Evolutionary conservation across 2,329 filamentous ascomycete species (phyloP).

Genomic region (Sphaerulina musiva): DNA sequence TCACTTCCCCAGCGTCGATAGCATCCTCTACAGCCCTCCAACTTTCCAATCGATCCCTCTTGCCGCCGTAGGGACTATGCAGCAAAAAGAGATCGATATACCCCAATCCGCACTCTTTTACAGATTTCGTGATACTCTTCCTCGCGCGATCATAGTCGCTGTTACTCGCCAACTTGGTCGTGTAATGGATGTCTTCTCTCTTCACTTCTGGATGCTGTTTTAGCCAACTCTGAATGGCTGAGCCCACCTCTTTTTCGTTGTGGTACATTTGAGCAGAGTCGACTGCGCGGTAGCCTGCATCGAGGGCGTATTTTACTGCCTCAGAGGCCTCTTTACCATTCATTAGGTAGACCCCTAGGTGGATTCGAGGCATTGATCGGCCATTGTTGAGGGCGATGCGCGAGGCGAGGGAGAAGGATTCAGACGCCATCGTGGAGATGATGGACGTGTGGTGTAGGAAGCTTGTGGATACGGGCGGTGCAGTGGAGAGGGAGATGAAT

Average conservation of each 20-base stretch:
- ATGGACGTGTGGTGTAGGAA: conserved; percentile 8
- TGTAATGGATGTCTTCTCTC: conserved; percentile 70
- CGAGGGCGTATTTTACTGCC: conserved; percentile 43
- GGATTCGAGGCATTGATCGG: conserved; percentile 61
- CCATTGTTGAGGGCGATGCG: conserved; percentile 55
- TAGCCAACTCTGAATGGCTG: conserved; percentile 47
- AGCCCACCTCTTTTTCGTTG: conserved; percentile 66
- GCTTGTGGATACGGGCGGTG: background rate
- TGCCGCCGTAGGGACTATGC: conserved; percentile 72
- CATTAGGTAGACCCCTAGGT: conserved; percentile 69
- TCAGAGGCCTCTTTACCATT: conserved; percentile 53
- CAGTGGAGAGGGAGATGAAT: background rate
- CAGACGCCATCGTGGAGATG: conserved; percentile 19
- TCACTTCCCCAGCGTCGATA: conserved; percentile 63
- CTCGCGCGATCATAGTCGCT: conserved; percentile 62
- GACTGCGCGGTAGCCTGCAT: conserved; percentile 47
- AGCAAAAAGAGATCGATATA: conserved; percentile 76
- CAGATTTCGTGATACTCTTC: conserved; percentile 57
- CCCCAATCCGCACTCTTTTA: conserved; percentile 59
- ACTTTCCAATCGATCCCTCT: conserved; percentile 58
- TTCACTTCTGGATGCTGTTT: conserved; percentile 39
- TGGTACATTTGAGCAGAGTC: conserved; percentile 60
- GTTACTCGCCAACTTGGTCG: conserved; percentile 67
- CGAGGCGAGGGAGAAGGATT: conserved; percentile 37
- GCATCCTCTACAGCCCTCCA: conserved; percentile 75